Base-by-base conservation (phyloP, 257 asterid genomes). In the Voacanga thouarsii region DNA sequence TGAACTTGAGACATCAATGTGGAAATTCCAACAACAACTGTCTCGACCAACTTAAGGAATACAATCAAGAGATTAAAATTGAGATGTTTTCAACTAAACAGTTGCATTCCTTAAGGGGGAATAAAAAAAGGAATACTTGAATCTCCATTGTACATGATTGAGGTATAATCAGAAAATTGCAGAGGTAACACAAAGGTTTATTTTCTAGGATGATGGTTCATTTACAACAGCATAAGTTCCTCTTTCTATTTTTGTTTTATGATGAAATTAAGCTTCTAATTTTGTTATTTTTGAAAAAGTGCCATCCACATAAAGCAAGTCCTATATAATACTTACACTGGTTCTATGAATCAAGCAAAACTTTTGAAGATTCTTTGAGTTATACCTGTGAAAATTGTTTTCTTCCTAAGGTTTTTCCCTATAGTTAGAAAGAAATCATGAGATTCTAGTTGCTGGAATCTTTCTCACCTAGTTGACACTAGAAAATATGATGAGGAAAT, bases 31-130 rank as follows among this genome's bases (percentile, higher is more conserved):
- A n/a, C n/a, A n/a, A n/a, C n/a, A n/a, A n/a, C n/a, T n/a, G n/a
- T n/a, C n/a, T n/a, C n/a, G n/a, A n/a, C n/a, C n/a, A n/a, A n/a
- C n/a, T n/a, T n/a, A n/a, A n/a, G n/a, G n/a, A n/a, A n/a, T 94
- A 79, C 74, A 86, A 84, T 74, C 65, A 82, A 81, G 78, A 86
- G 70, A 86, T 66, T 50, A 26, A 70, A 81, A 84, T 75, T 77
- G 79, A 76, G 78, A 86, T 45, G 50, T 71, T 21, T 74, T 71
- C 21, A 61, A 71, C 28, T 60, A 65, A 21, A 37, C 63, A 37
- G 24, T 55, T 80, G 44, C 33, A 44, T 56, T 66, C 26, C 0
- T 8, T 39, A 2, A 47, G 26, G n/a, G 37, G n/a, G n/a, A n/a
- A n/a, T n/a, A 33, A 61, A 43, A 7, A 16, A 72, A 3, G 6